Conservation (phyloP, 2,329 filamentous ascomycete species). For the Ceratocystis variospora region DNA sequence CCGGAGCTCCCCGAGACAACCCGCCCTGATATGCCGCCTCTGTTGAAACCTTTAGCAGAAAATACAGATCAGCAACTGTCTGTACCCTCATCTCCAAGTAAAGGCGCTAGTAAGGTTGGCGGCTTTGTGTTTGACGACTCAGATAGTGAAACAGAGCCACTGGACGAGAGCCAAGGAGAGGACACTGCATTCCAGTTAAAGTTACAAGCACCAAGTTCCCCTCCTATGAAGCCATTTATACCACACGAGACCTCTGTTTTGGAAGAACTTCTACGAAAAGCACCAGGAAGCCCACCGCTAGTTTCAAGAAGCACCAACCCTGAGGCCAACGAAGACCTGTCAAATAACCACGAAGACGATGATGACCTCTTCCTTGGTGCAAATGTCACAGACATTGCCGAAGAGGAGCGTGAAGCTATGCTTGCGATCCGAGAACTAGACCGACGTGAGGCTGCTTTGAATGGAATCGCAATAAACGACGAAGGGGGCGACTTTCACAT, state of each 20-base stretch:
- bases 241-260: conserved; percentile 23
- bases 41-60: not conserved
- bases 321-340: not conserved
- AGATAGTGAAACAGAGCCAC: conserved; percentile 37
- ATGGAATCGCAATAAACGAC: conserved; percentile 28
- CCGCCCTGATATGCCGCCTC: not conserved
- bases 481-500: conserved; percentile 26
- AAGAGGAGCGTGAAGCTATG: conserved; percentile 52
- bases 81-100: conserved; percentile 19
- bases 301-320: not conserved
- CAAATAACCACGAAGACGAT: conserved; percentile 24
- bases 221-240: conserved; percentile 23
- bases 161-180: conserved; percentile 17
- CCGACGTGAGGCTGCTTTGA: conserved; percentile 46
- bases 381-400: conserved; percentile 31
- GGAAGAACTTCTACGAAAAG: conserved; percentile 13
- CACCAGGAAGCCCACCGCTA: not conserved
- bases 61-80: conserved; percentile 5
- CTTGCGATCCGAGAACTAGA: conserved; percentile 66
- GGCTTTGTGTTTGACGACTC: conserved; percentile 59
- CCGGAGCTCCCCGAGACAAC: conserved; percentile 9
- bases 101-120: conserved; percentile 19
- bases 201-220: conserved; percentile 22
- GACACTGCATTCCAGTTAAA: not conserved
- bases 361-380: conserved; percentile 42